phyloP scores from a whole-genome alignment of 2,329 filamentous ascomycete species.

The Fusarium devonianum region DNA sequence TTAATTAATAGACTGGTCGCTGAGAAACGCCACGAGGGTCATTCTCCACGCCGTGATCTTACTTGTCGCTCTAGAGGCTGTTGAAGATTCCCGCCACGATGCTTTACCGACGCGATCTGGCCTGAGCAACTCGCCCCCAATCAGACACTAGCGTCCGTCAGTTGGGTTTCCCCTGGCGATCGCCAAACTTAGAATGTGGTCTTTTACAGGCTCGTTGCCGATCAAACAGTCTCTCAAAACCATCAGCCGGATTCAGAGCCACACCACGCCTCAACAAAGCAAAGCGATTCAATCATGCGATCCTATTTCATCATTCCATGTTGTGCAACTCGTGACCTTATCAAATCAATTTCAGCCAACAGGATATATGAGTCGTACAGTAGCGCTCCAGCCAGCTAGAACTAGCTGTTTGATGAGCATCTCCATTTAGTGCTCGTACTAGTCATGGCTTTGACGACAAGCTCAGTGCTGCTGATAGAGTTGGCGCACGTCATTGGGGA shows the following conservation, averaged over 20 bases:
- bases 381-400: background rate
- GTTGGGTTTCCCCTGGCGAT: conserved; percentile 11
- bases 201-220: background rate
- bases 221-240: too few relatives aligned
- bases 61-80: background rate
- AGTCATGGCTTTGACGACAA: conserved; percentile 20
- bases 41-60: conserved; percentile 1
- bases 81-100: conserved; percentile 3
- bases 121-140: background rate
- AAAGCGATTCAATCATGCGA: background rate
- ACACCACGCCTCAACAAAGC: background rate
- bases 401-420: conserved; percentile 14
- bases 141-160: background rate
- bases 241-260: too few relatives aligned
- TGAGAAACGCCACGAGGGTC: conserved; percentile 21
- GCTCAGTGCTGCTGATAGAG: conserved; percentile 6
- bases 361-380: background rate
- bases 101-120: background rate
- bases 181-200: background rate
- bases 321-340: background rate
- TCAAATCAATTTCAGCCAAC: background rate
- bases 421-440: conserved; percentile 19
- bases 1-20: conserved; percentile 23
- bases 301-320: background rate
- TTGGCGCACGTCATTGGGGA: conserved; percentile 28